Percentiles rank a stretch among this genome's conserved stretches.
phyloP scores from a whole-genome alignment of 192 early-diverging fungal species.

The Podila clonocystis region DNA sequence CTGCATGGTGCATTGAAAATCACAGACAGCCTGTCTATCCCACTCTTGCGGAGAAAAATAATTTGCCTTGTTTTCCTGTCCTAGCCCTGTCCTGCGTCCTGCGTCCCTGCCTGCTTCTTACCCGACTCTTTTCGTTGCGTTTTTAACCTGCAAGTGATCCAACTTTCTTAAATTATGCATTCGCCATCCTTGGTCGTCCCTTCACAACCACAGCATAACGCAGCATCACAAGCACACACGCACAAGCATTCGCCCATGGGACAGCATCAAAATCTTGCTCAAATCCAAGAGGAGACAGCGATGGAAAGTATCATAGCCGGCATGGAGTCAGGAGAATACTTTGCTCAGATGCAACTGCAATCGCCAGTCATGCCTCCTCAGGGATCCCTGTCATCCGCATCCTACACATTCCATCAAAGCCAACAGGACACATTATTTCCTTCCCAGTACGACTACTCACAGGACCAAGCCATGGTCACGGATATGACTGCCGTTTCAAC shows the following conservation, averaged over 20 bases:
- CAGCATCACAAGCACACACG: neutral
- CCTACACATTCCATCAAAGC: slow-evolving; percentile 7
- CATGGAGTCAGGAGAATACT: slow-evolving; percentile 46
- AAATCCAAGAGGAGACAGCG: slow-evolving; percentile 38
- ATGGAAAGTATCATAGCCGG: slow-evolving; percentile 47
- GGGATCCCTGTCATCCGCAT: slow-evolving; percentile 13
- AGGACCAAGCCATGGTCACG: neutral
- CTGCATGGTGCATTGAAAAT: neutral
- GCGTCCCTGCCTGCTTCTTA: no score
- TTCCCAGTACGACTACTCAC: slow-evolving; percentile 21
- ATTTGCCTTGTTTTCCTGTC: neutral
- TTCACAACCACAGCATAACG: slow-evolving; percentile 4
- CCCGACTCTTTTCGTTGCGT: no score
- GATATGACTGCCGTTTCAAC: slow-evolving; percentile 18
- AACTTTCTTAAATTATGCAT: slow-evolving; percentile 1
- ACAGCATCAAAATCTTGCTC: slow-evolving; percentile 40
- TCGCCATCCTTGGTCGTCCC: slow-evolving; percentile 3
- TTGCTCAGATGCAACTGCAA: slow-evolving; percentile 43
- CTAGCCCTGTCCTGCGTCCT: neutral
- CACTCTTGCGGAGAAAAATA: neutral
- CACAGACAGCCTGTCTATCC: neutral
- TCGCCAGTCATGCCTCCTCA: slow-evolving; percentile 32
- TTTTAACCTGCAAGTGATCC: neutral
- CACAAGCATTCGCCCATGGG: slow-evolving; percentile 38
- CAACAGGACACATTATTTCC: slow-evolving; percentile 15